Conservation (phyloP, 257 asterid species). For the Linderniella brevidens region DNA sequence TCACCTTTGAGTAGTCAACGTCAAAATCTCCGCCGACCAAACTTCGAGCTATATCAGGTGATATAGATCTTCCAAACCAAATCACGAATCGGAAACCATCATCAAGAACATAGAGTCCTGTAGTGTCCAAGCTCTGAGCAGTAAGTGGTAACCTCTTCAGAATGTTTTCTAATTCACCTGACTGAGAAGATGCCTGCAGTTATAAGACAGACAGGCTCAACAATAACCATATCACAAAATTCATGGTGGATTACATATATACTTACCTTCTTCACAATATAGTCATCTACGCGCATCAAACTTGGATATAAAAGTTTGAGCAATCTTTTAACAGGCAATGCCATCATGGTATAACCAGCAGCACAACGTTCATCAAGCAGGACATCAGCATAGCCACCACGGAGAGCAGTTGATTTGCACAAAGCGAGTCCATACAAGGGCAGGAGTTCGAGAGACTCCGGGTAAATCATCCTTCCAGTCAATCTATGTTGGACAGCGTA, state of each 20-base stretch:
- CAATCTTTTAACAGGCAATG: constrained; percentile 53
- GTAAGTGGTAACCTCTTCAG: constrained; percentile 62
- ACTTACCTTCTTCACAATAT: constrained; percentile 38
- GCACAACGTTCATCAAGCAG: constrained; percentile 67
- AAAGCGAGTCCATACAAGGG: constrained; percentile 57
- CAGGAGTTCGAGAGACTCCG: constrained; percentile 67
- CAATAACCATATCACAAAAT: constrained; percentile 13
- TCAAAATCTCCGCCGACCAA: constrained; percentile 68
- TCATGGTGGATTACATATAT: no score
- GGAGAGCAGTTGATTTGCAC: constrained; percentile 62
- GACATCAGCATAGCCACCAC: constrained; percentile 81
- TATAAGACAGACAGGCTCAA: constrained; percentile 12
- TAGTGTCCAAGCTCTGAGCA: constrained; percentile 74
- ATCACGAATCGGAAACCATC: constrained; percentile 83
- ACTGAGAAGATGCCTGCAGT: constrained; percentile 22
- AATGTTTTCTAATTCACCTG: constrained; percentile 27
- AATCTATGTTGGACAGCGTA: constrained; percentile 88
- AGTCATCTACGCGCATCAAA: constrained; percentile 48
- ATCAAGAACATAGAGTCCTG: constrained; percentile 71
- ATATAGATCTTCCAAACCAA: constrained; percentile 82
- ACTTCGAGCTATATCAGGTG: constrained; percentile 60
- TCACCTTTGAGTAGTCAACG: constrained; percentile 72
- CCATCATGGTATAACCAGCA: constrained; percentile 70
- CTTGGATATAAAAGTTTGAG: constrained; percentile 72
- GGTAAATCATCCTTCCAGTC: constrained; percentile 81